A percentile compares a stretch with the other conserved stretches of the same genome.
These are phyloP conservation scores for Penstemon eatonii DNA, from an alignment of 257 asterid genomes.

Conservation along the genomic window DNA sequence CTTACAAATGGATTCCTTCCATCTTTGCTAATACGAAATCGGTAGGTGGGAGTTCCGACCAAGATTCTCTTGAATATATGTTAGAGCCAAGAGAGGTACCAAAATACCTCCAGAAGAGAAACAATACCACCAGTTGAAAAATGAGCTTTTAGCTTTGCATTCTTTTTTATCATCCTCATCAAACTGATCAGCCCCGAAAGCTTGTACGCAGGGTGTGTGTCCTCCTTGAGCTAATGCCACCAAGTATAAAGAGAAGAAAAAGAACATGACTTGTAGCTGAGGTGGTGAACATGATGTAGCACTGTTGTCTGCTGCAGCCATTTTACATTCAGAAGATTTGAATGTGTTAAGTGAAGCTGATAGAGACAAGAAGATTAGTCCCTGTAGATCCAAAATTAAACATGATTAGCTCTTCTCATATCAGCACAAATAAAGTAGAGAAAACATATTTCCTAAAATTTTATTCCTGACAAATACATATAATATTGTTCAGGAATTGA, in stretches of 20 bases:
- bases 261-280: slow-evolving; percentile 21
- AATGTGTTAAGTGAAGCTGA: slow-evolving; percentile 32
- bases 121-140: slow-evolving; percentile 47
- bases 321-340: slow-evolving; percentile 28
- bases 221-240: slow-evolving; percentile 48
- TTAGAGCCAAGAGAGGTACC: slow-evolving; percentile 35
- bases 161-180: slow-evolving; percentile 34
- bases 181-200: slow-evolving; percentile 42
- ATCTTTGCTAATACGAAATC: slow-evolving; percentile 29
- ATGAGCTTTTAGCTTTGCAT: slow-evolving; percentile 38
- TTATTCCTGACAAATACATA: no score
- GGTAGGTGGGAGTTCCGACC: slow-evolving; percentile 48
- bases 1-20: slow-evolving; percentile 33
- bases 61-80: slow-evolving; percentile 54
- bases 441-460: no score
- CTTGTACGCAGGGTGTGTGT: slow-evolving; percentile 39
- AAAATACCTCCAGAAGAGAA: slow-evolving; percentile 27
- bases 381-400: slow-evolving; percentile 17
- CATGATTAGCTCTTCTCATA: neutral
- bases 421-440: neutral
- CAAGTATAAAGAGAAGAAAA: slow-evolving; percentile 38
- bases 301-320: neutral
- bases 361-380: slow-evolving; percentile 31
- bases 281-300: slow-evolving; percentile 25
- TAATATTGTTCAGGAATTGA: no score